Conservation (phyloP, 768 basidiomycete genomes). For the Calocera cornea region DNA sequence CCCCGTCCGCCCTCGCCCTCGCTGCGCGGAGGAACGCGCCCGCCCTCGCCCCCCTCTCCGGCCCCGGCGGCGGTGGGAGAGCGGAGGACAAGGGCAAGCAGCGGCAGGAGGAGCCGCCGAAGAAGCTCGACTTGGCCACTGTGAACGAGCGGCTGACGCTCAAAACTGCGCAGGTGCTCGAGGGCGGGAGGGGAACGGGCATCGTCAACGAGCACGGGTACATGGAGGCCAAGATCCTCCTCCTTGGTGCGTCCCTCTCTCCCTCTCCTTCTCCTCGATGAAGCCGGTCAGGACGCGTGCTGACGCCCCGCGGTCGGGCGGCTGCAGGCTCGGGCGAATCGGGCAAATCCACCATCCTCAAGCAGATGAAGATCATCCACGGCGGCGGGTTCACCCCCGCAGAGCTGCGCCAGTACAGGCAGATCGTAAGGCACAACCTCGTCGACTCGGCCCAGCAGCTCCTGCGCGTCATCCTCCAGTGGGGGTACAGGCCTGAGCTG, state of each 20-base stretch:
- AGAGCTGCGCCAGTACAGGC: conserved; percentile 63
- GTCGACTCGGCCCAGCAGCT: conserved; percentile 81
- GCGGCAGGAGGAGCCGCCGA: not conserved
- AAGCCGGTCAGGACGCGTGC: no score
- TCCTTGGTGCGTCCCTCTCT: conserved; percentile 59
- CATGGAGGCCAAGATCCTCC: conserved; percentile 48
- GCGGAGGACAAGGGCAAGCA: no score
- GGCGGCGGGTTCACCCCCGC: conserved; percentile 73
- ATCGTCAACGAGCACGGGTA: not conserved
- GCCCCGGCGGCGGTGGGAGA: no score
- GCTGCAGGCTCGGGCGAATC: conserved; percentile 78
- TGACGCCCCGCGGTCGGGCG: not conserved
- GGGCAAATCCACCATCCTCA: conserved; percentile 90
- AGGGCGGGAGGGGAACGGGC: not conserved
- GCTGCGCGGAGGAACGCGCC: no score
- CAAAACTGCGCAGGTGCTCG: not conserved
- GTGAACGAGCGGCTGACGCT: not conserved
- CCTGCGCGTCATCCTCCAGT: conserved; percentile 52
- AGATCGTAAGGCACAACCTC: conserved; percentile 73
- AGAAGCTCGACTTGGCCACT: not conserved
- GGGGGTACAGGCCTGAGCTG: not conserved
- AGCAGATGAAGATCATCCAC: conserved; percentile 99
- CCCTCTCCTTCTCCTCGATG: no score
- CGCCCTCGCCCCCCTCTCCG: no score
- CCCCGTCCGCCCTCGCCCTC: no score